phyloP scores from a whole-genome alignment of 106 monocot species.

The Amphibolis antarctica region DNA sequence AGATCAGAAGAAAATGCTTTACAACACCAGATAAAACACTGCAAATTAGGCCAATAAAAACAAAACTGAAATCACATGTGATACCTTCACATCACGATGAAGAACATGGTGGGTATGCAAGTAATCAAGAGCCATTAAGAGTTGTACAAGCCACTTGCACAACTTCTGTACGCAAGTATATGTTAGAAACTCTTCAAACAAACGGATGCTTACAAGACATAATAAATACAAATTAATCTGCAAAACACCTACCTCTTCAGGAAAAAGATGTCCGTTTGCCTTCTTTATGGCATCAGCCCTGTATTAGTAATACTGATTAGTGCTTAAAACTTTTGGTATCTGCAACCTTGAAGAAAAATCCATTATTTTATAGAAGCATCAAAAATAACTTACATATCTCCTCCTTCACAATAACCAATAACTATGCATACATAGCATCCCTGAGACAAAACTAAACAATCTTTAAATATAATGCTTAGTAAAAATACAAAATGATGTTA shows the following conservation, averaged over 20 bases:
- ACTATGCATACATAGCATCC: slow-evolving; percentile 98
- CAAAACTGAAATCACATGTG: background rate
- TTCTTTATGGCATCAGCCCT: slow-evolving; percentile 93
- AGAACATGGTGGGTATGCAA: slow-evolving; percentile 91
- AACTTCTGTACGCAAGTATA: slow-evolving; percentile 50
- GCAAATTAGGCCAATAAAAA: background rate
- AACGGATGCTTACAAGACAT: background rate
- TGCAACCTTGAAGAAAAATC: background rate
- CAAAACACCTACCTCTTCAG: slow-evolving; percentile 98
- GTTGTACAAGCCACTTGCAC: slow-evolving; percentile 96
- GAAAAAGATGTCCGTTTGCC: slow-evolving; percentile 66
- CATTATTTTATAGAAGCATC: background rate
- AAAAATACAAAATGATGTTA: background rate
- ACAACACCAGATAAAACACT: background rate
- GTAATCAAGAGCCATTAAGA: slow-evolving; percentile 97
- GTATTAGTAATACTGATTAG: background rate
- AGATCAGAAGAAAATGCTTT: background rate
- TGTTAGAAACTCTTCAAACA: background rate
- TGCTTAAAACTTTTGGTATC: background rate
- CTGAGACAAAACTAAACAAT: slow-evolving; percentile 33
- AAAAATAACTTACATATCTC: slow-evolving; percentile 75
- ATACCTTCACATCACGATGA: slow-evolving; percentile 99
- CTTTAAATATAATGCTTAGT: background rate
- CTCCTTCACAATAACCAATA: slow-evolving; percentile 90
- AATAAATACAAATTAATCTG: too few relatives aligned